phyloP scores from a whole-genome alignment of 768 basidiomycete genomes.

The Trametes maxima region DNA sequence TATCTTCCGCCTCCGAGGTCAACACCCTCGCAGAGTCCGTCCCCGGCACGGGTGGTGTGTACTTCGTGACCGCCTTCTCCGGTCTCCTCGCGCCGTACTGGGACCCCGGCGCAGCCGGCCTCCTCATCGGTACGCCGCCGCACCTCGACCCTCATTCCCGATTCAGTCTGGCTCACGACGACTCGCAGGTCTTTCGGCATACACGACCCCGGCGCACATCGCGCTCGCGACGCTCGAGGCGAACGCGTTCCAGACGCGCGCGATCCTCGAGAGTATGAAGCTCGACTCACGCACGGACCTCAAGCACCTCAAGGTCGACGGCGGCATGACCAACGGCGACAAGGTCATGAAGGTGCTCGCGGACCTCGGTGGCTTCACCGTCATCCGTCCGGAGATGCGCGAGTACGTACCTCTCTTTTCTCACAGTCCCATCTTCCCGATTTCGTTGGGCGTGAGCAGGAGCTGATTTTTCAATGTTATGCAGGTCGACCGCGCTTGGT shows the following conservation, averaged over 20 bases:
- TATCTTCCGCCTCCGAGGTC: constrained; percentile 78
- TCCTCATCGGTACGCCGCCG: constrained; percentile 64
- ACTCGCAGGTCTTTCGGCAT: constrained; percentile 68
- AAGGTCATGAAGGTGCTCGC: constrained; percentile 85
- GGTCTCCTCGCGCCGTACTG: constrained; percentile 97
- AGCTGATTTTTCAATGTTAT: not conserved
- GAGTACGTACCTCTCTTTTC: constrained; percentile 59
- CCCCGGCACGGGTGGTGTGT: constrained; percentile 82
- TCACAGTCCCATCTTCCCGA: not conserved
- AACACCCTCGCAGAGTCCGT: constrained; percentile 82
- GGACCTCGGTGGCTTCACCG: constrained; percentile 89
- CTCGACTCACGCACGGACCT: constrained; percentile 81
- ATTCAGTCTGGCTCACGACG: not conserved
- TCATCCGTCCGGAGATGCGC: constrained; percentile 93
- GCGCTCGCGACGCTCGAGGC: constrained; percentile 95
- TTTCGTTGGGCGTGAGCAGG: not conserved
- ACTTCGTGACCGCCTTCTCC: constrained; percentile 96
- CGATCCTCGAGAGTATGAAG: constrained; percentile 94
- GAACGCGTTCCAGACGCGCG: constrained; percentile 93
- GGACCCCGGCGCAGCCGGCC: constrained; percentile 89
- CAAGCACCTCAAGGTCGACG: constrained; percentile 91
- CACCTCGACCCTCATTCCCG: not conserved
- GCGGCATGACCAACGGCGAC: constrained; percentile 97
- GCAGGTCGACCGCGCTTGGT: constrained; percentile 91
- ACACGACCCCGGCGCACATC: constrained; percentile 91